Evolutionary conservation across 495 filamentous ascomycete species (phyloP).

Genomic region (Lepraria neglecta): DNA sequence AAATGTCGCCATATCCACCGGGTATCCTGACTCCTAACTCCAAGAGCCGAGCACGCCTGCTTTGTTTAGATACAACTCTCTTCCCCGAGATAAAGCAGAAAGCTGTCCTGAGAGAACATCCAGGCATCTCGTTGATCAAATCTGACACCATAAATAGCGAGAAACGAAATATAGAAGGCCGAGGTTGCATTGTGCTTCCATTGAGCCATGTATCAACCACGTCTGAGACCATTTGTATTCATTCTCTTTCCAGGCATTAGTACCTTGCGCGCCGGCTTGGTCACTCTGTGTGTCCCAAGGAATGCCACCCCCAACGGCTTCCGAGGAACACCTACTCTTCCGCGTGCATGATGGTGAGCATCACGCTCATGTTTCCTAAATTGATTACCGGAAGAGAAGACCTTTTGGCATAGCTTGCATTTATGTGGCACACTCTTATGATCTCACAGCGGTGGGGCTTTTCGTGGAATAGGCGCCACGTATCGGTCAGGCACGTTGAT

Average conservation of each 20-base stretch:
- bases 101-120: too few species aligned
- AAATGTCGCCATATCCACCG: background rate
- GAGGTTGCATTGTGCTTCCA: too few species aligned
- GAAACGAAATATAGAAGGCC: too few species aligned
- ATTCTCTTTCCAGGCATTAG: background rate
- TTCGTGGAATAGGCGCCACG: conserved; percentile 3
- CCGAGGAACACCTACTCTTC: conserved; percentile 6
- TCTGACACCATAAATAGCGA: too few species aligned
- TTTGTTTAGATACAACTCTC: too few species aligned
- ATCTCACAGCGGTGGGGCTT: background rate
- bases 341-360: background rate
- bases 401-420: conserved; percentile 18
- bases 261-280: conserved; percentile 1
- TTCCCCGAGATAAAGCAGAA: too few species aligned
- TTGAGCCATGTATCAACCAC: too few species aligned
- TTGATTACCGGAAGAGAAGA: conserved; percentile 18
- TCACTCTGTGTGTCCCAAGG: conserved; percentile 14
- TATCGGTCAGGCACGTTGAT: conserved; percentile 13
- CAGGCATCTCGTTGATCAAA: too few species aligned
- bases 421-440: conserved; percentile 9
- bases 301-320: background rate
- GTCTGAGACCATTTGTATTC: background rate
- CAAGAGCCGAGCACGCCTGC: background rate
- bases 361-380: conserved; percentile 15
- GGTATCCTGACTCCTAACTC: background rate